Percentiles rank a stretch among this genome's conserved stretches.
Conservation (phyloP, 2,329 filamentous ascomycete genomes). For the Trichoderma endophyticum region DNA sequence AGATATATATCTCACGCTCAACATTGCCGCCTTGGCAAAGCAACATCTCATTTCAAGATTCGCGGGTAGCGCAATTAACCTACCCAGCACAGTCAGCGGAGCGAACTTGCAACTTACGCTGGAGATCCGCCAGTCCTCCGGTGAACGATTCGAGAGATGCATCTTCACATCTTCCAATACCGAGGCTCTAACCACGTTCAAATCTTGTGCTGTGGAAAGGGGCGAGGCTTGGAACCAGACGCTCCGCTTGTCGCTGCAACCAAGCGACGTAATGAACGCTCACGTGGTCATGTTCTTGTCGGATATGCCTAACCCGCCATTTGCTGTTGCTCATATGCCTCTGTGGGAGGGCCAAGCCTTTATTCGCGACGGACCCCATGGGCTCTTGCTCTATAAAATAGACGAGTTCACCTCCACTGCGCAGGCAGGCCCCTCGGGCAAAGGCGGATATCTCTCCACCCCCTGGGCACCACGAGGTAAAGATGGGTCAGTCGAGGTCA, state of each 20-base stretch:
- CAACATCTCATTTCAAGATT: slow-evolving; percentile 68
- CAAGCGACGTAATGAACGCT: slow-evolving; percentile 74
- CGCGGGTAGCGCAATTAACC: slow-evolving; percentile 70
- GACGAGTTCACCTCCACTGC: slow-evolving; percentile 81
- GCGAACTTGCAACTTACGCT: slow-evolving; percentile 82
- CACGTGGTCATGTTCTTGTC: slow-evolving; percentile 89
- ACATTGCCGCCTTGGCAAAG: slow-evolving; percentile 71
- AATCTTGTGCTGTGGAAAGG: slow-evolving; percentile 74
- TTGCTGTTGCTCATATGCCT: slow-evolving; percentile 89
- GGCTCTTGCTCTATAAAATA: slow-evolving; percentile 79
- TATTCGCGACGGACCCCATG: slow-evolving; percentile 78
- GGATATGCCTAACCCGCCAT: slow-evolving; percentile 81
- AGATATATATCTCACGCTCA: slow-evolving; percentile 90
- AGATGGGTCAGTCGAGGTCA: slow-evolving; percentile 69
- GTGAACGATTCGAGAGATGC: slow-evolving; percentile 81
- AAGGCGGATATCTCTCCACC: slow-evolving; percentile 80
- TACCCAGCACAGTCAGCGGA: slow-evolving; percentile 60
- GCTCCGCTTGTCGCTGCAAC: slow-evolving; percentile 73
- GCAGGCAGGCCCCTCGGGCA: slow-evolving; percentile 60
- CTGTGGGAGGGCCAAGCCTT: slow-evolving; percentile 93
- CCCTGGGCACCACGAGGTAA: slow-evolving; percentile 72
- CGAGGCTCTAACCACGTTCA: slow-evolving; percentile 77
- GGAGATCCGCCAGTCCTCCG: slow-evolving; percentile 76
- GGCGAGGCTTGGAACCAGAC: slow-evolving; percentile 87
- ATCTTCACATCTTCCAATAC: slow-evolving; percentile 85